Base-by-base conservation (phyloP, 2,329 filamentous ascomycete species). In the Geosmithia putterillii region DNA sequence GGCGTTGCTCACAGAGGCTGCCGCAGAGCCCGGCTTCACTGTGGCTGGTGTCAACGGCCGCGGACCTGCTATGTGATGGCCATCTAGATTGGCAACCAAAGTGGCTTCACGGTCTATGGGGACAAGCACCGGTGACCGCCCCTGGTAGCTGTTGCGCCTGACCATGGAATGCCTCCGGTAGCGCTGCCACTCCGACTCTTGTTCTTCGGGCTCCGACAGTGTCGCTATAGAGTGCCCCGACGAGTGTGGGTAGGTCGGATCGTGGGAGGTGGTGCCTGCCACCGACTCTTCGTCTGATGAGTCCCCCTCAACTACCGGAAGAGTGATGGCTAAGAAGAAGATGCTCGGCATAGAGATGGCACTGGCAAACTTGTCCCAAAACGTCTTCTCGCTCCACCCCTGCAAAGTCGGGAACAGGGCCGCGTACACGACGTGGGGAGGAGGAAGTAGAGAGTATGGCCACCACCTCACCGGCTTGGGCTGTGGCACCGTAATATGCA, bases 351-450 rank as follows among this genome's bases (percentile, higher is more conserved):
- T 81, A 7, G 89, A 89, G 34, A 94, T 72, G 10, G 92, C 54
- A 37, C 87, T 90, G 40, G 95, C 66, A 38, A 88, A 64, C 55
- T 85, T 88, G 53, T 90, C 89, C 79, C 81, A 87, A n/a, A 83
- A 61, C n/a, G 70, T 79, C 62, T 95, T 96, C 22, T 83, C 76
- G 38, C 63, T 68, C 87, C 90, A 98, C 21, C 74, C 80, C 49
- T 80, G 81, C 23, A 98, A 63, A 0, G 90, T 95, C 1, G 92
- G 92, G 51, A 96, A 95, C 0, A 98, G 63, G 0, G 85, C 89
- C 15, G 77, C 73, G 15, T 79, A 60, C 14, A 96, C 67, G 7
- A 83, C 64, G 45, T 83, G 72, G 2, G 87, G 86, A 10, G 84
- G 66, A 3, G 88, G 86, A 4, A 94, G 64, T 18, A 85, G 51